Percentiles rank a stretch among this genome's conserved stretches.
Evolutionary conservation across 495 filamentous ascomycete genomes (phyloP).

Genomic region (Penicillium ochrochloron): DNA sequence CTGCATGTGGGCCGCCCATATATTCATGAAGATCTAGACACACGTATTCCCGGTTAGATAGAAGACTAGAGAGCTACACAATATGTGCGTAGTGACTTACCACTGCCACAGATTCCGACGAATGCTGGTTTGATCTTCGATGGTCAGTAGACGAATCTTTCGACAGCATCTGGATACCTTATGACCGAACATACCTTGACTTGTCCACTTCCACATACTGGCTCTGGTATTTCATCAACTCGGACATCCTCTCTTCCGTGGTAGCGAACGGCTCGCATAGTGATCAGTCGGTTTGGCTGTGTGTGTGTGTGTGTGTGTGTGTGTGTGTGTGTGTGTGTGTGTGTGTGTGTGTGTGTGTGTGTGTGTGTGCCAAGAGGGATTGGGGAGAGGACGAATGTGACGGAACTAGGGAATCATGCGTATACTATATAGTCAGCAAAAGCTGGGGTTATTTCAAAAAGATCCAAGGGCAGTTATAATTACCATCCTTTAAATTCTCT

Average conservation of each 20-base stretch:
- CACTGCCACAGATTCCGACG: constrained; percentile 43
- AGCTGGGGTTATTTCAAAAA: not conserved
- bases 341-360: too few species aligned
- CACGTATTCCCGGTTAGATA: not conserved
- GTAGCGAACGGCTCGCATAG: constrained; percentile 51
- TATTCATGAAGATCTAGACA: constrained; percentile 64
- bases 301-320: too few species aligned
- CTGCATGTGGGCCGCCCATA: constrained; percentile 56
- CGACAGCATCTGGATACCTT: not conserved
- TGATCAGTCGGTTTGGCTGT: constrained; percentile 9
- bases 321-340: too few species aligned
- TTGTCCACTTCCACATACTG: constrained; percentile 42
- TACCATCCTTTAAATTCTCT: not conserved
- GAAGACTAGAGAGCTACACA: not conserved
- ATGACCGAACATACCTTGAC: constrained; percentile 40
- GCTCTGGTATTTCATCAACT: constrained; percentile 46
- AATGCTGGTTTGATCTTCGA: constrained; percentile 40
- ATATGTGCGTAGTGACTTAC: constrained; percentile 17
- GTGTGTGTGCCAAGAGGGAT: not conserved
- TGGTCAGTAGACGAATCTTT: not conserved
- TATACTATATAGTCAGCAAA: not conserved
- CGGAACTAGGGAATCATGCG: not conserved
- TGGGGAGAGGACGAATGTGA: not conserved
- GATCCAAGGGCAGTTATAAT: not conserved
- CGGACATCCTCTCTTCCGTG: constrained; percentile 47